Base-by-base conservation (phyloP, 768 basidiomycete species). In the Piloderma croceum region DNA sequence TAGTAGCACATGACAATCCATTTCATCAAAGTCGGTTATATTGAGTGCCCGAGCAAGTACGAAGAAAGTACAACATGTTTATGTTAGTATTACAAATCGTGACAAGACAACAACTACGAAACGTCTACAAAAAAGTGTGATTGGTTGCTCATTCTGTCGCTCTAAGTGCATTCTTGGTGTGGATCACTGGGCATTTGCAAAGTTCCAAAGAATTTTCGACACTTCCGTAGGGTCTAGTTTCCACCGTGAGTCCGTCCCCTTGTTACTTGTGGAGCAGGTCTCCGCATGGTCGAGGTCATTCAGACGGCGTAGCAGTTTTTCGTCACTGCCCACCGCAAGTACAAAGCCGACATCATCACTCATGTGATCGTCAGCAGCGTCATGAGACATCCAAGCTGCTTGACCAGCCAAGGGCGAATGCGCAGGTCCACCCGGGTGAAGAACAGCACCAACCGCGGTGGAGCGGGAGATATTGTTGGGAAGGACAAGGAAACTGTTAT, bases 221-320 rank as follows among this genome's bases (percentile, higher is more conserved):
- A 69, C 69, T 7, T 62, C 66, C 37, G 49, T 58, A 1, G 61
- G 59, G 9, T 63, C 57, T 29, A 77, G 44, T 45, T 66, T 69
- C 87, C 88, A 90, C 62, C 70, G 76, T 34, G 83, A 87, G 59
- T 87, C 85, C 32, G 85, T 88, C n/a, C 81, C 82, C 58, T 73
- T 81, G 36, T 71, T 71, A 47, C 81, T 77, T 34, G 81, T 82
- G 42, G 76, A 79, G 39, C 76, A 75, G 39, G 84, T 89, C 69
- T 85, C 82, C 9, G 79, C 73, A 24, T 72, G 66, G 32, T 84
- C 81, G 44, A 90, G 61, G 52, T 87, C 83, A 51, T 84, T 85
- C 63, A 90, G 53, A 52, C 87, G 64, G 49, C 80, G 71, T 59
- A 90, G 59, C 48, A 90, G 50, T 63, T 83, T 83, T 69, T 90